A percentile compares a stretch with the other conserved stretches of the same genome.
These are phyloP conservation scores for Vaccinium vitisidaea DNA, from an alignment of 148 eudicot species.

Conservation along the genomic window DNA sequence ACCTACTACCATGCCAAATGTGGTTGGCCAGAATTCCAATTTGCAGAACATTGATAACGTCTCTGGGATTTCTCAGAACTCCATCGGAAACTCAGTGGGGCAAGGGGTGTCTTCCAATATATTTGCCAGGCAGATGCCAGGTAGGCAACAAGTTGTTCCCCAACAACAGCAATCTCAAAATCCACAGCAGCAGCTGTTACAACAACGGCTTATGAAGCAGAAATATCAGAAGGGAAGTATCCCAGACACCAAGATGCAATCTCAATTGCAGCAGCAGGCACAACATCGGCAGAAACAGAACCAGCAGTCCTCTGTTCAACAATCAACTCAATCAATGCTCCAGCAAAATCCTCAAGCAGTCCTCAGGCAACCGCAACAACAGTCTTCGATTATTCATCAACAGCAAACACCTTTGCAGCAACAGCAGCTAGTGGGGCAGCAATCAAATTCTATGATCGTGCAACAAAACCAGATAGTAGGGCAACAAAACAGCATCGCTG, in stretches of 20 bases:
- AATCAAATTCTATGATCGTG: constrained; percentile 46
- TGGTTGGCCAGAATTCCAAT: constrained; percentile 58
- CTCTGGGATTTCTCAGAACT: constrained; percentile 57
- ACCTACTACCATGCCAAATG: constrained; percentile 60
- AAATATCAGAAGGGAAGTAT: constrained; percentile 59
- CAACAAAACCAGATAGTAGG: constrained; percentile 59
- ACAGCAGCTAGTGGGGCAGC: constrained; percentile 58
- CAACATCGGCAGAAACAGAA: constrained; percentile 53
- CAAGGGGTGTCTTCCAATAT: constrained; percentile 64
- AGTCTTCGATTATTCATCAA: constrained; percentile 49
- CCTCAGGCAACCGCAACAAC: constrained; percentile 63
- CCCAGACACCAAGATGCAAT: constrained; percentile 50
- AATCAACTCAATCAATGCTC: constrained; percentile 61
- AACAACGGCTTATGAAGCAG: constrained; percentile 58
- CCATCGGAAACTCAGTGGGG: constrained; percentile 70
- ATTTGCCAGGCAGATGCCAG: constrained; percentile 73
- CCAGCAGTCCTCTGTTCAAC: constrained; percentile 68
- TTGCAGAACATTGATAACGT: constrained; percentile 49
- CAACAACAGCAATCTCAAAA: constrained; percentile 59
- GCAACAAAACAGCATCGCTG: constrained; percentile 67
- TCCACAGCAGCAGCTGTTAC: constrained; percentile 70
- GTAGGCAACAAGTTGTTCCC: constrained; percentile 61
- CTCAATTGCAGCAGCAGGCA: constrained; percentile 56
- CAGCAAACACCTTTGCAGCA: constrained; percentile 44
- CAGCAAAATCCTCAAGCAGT: constrained; percentile 68